These are phyloP conservation scores for Suhomyces bolitotheri DNA, from an alignment of 1,139 yeast genomes.

Conservation along the genomic window DNA sequence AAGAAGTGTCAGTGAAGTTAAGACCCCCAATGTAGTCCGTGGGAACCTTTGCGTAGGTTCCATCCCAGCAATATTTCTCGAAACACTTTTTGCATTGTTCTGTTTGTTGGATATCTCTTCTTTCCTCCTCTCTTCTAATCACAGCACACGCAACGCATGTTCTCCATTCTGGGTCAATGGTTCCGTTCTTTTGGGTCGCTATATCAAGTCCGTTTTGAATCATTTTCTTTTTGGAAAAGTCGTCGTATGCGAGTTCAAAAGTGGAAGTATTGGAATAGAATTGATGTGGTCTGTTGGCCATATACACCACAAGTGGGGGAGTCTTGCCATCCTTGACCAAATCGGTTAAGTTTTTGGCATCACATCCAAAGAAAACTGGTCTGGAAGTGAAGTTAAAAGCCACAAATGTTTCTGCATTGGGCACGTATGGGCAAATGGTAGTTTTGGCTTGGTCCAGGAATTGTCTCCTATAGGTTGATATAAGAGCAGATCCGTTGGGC, in stretches of 20 bases:
- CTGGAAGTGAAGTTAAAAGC: slow-evolving; percentile 55
- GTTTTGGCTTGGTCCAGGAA: slow-evolving; percentile 61
- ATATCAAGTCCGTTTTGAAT: slow-evolving; percentile 81
- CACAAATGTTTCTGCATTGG: slow-evolving; percentile 63
- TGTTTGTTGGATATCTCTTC: slow-evolving; percentile 61
- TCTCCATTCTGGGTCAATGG: slow-evolving; percentile 72
- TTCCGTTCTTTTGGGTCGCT: slow-evolving; percentile 68
- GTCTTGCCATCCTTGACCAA: slow-evolving; percentile 27
- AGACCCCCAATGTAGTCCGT: slow-evolving; percentile 17
- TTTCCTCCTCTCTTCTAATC: slow-evolving; percentile 77
- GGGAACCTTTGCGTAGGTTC: slow-evolving; percentile 26
- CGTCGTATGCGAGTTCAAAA: slow-evolving; percentile 61
- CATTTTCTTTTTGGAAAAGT: slow-evolving; percentile 58
- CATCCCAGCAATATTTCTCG: slow-evolving; percentile 81
- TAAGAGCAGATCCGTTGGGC: slow-evolving; percentile 44
- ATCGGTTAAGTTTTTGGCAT: slow-evolving; percentile 61
- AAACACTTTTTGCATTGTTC: slow-evolving; percentile 77
- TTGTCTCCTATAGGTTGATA: slow-evolving; percentile 65
- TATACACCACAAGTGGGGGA: slow-evolving; percentile 78
- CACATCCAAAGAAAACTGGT: slow-evolving; percentile 88
- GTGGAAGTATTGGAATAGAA: slow-evolving; percentile 72
- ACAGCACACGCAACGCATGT: slow-evolving; percentile 90
- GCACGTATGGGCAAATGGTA: slow-evolving; percentile 81
- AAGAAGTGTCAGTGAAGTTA: slow-evolving; percentile 31
- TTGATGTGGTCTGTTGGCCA: slow-evolving; percentile 75